Evolutionary conservation across 768 basidiomycete species (phyloP), one percentile per base, ranked within the genome.

Genomic region (Pleurotus tuber-regium): DNA sequence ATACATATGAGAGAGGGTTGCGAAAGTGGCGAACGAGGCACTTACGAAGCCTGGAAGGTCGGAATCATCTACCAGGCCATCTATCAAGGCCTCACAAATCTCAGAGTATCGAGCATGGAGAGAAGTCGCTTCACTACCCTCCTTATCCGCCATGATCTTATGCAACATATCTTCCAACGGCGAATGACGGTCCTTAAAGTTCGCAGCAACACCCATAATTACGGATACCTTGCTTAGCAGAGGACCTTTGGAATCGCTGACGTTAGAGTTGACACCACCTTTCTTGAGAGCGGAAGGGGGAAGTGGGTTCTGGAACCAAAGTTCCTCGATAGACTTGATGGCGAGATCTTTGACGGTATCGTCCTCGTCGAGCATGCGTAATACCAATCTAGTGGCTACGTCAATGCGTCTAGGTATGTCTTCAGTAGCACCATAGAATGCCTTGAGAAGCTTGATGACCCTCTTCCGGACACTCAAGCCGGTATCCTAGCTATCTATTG

Each of bases 321-420:
- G 70, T 56, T 98, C 95, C 58, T 95, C 92, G 30, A 98, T 69
- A 0, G 92, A 85, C 64, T 92, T 95, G 58, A 89, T 72, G 0
- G 96, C 92, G 12, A 98, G 78, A 47, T 98, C 96, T 74, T 91
- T 96, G 56, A 99, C 92, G 0, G 84, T 84, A 40, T 98, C 94
- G 62, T 99, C 97, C 63, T 97, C 93, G 59, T 99, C 97, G 35
- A 86, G 64, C 75, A 93, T 88, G 11, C 95, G 83, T 28, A 86
- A 71, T 2, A 97, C 85, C 18, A 99, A 78, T 51, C 85, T 83
- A 1, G 80, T 83, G 54, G 87, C 83, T 43, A 98, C 93, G 59
- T 98, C 92, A 33, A 86, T 78, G 25, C 81, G 80, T 28, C 84
- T 79, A 11, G 65, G 61, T 29, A 76, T 71, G 46, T 86, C 82